Evolutionary conservation across 495 filamentous ascomycete genomes (phyloP), one percentile per base, ranked within the genome.

Genomic region (Penicillium tannophilum): DNA sequence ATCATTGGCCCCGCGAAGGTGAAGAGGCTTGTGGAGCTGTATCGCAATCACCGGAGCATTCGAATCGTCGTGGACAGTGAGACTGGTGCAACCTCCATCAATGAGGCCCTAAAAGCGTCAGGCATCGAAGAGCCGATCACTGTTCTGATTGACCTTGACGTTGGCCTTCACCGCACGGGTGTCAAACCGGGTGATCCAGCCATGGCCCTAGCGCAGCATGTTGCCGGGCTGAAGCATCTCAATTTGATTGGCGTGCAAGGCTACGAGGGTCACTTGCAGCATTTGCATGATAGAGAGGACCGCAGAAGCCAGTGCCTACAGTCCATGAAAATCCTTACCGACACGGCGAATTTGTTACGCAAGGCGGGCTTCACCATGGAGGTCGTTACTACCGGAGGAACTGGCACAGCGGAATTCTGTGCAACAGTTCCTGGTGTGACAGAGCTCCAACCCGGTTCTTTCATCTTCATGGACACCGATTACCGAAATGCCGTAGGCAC

Each of bases 401-500:
- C 73, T 0, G 73, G 73, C 2, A 76, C 73, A 0, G 73, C 67
- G 1, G 73, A 76, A 44, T 72, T 76, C 61, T 76, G 73, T 46
- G 73, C 73, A 12, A 67, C 67, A 0, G 73, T 74, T 0, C 73
- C 71, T 8, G 73, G 73, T 0, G 70, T 76, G 14, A 76, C 73
- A 3, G 73, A 76, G 54, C 57, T 76, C 7, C 73, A 76, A 59
- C 73, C 73, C 7, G 73, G 73, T 0, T 74, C 71, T 10, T 76
- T 76, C n/a, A 76, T 76, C 56, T 76, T 76, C 58, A 76, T 76
- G 73, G 73, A 76, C 52, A 74, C 71, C 0, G 73, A 76, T 33
- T 76, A 76, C 26, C 66, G 73, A 6, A 74, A 76, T 47, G 73
- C 73, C 0, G 73, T 76, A 4, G 73, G 73, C 6, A 66, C 64